Percentiles rank a stretch among this genome's conserved stretches.
These are phyloP conservation scores for Emericellopsis atlantica DNA, from an alignment of 2,329 filamentous ascomycete species.

Conservation along the genomic window DNA sequence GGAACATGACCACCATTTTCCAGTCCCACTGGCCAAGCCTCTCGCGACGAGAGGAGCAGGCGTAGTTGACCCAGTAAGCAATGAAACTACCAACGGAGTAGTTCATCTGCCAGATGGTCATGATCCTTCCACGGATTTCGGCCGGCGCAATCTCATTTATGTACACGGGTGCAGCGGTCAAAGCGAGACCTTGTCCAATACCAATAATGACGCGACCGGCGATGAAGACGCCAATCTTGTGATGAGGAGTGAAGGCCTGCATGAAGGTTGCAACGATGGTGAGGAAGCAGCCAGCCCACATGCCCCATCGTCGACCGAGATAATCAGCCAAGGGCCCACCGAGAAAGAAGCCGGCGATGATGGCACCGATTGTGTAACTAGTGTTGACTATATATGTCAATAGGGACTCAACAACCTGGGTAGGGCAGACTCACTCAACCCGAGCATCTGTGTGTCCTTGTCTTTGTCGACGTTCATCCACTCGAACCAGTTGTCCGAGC, in stretches of 20 bases:
- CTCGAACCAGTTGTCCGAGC: constrained; percentile 51
- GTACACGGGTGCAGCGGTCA: constrained; percentile 58
- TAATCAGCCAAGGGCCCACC: constrained; percentile 52
- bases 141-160: constrained; percentile 56
- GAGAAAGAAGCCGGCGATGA: constrained; percentile 57
- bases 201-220: constrained; percentile 57
- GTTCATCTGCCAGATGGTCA: constrained; percentile 57
- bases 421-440: constrained; percentile 14
- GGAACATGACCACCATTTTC: constrained; percentile 62
- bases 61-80: constrained; percentile 45
- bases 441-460: constrained; percentile 29
- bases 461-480: constrained; percentile 43
- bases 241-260: constrained; percentile 50
- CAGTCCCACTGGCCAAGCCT: constrained; percentile 59
- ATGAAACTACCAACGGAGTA: constrained; percentile 49
- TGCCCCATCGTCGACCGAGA: constrained; percentile 50
- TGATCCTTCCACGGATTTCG: constrained; percentile 51
- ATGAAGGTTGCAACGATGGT: constrained; percentile 58
- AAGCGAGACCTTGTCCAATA: constrained; percentile 55
- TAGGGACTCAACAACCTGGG: background rate
- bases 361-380: constrained; percentile 58
- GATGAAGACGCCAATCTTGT: constrained; percentile 53
- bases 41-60: constrained; percentile 39
- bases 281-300: constrained; percentile 50
- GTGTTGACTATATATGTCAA: constrained; percentile 37